Conservation (phyloP, 2,329 filamentous ascomycete genomes). For the Peltaster fructicola region DNA sequence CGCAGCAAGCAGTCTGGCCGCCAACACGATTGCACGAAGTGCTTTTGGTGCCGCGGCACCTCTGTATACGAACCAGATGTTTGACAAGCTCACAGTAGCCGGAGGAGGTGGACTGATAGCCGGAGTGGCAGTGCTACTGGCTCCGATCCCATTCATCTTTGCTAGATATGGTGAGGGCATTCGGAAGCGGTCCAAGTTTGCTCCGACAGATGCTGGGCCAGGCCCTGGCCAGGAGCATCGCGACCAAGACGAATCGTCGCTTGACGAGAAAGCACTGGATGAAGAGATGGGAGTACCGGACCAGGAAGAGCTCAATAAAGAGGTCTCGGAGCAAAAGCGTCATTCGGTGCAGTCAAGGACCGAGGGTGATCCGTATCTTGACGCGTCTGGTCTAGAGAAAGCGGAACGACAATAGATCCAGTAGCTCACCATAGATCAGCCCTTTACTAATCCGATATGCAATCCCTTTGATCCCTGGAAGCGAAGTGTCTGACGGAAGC, state of each 20-base stretch:
- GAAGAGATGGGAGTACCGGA: slow-evolving; percentile 10
- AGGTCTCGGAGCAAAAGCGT: slow-evolving; percentile 2
- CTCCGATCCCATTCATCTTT: slow-evolving; percentile 18
- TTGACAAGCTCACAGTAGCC: slow-evolving; percentile 15
- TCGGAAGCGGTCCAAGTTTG: slow-evolving; percentile 11
- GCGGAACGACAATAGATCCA: slow-evolving; percentile 7
- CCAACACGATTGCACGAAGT: slow-evolving; percentile 15
- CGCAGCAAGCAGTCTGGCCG: slow-evolving; percentile 15
- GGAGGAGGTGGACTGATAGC: slow-evolving; percentile 24
- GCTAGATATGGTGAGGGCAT: slow-evolving; percentile 15
- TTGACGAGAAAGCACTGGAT: slow-evolving; percentile 8
- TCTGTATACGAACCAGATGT: slow-evolving; percentile 18
- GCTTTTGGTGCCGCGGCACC: slow-evolving; percentile 16
- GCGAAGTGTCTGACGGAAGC: too few species aligned
- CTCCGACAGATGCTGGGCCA: slow-evolving; percentile 8
- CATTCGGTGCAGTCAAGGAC: background rate
- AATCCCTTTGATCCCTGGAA: too few species aligned
- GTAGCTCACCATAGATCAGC: too few species aligned
- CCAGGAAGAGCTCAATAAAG: slow-evolving; percentile 6
- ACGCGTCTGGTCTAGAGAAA: slow-evolving; percentile 10
- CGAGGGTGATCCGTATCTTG: slow-evolving; percentile 8
- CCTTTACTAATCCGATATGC: too few species aligned
- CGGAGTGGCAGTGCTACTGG: slow-evolving; percentile 22
- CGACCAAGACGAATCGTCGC: slow-evolving; percentile 1
- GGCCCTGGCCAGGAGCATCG: slow-evolving; percentile 5